These are phyloP conservation scores for Penicillium maclennaniae DNA, from an alignment of 495 filamentous ascomycete species.

Conservation along the genomic window DNA sequence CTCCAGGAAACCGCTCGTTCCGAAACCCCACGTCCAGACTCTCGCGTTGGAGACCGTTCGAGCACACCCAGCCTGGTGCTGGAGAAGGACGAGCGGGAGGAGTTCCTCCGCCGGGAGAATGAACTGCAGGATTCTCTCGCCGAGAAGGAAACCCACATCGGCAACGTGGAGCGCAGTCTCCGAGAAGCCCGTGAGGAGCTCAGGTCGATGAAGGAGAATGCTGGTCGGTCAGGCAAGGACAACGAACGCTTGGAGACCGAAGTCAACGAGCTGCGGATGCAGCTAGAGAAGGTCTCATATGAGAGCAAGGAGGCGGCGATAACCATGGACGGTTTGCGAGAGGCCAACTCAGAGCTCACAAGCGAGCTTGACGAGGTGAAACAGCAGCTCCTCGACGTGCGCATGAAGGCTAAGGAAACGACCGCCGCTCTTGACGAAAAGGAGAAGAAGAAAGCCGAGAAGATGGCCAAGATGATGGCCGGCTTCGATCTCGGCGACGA, in stretches of 20 bases:
- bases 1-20: slow-evolving; percentile 51
- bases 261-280: slow-evolving; percentile 90
- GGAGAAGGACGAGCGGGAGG: slow-evolving; percentile 95
- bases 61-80: slow-evolving; percentile 81
- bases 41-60: slow-evolving; percentile 79
- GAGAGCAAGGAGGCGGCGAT: slow-evolving; percentile 95
- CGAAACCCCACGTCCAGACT: slow-evolving; percentile 73
- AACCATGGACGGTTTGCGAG: slow-evolving; percentile 95
- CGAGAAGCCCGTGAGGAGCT: slow-evolving; percentile 82
- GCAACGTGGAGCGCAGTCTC: slow-evolving; percentile 70
- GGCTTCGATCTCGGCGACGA: slow-evolving; percentile 91
- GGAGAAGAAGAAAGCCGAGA: slow-evolving; percentile 96
- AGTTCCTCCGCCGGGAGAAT: slow-evolving; percentile 92
- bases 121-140: slow-evolving; percentile 94
- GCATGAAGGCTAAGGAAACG: slow-evolving; percentile 93
- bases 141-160: slow-evolving; percentile 82
- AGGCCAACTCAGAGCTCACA: slow-evolving; percentile 90
- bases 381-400: slow-evolving; percentile 90
- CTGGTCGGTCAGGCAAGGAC: slow-evolving; percentile 72
- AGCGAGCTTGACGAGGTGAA: slow-evolving; percentile 91
- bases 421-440: slow-evolving; percentile 86
- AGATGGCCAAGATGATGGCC: slow-evolving; percentile 99
- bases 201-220: slow-evolving; percentile 72
- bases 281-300: slow-evolving; percentile 88
- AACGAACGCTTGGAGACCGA: slow-evolving; percentile 82